These are phyloP conservation scores for Cubamyces lactineus DNA, from an alignment of 768 basidiomycete genomes.

Conservation along the genomic window DNA sequence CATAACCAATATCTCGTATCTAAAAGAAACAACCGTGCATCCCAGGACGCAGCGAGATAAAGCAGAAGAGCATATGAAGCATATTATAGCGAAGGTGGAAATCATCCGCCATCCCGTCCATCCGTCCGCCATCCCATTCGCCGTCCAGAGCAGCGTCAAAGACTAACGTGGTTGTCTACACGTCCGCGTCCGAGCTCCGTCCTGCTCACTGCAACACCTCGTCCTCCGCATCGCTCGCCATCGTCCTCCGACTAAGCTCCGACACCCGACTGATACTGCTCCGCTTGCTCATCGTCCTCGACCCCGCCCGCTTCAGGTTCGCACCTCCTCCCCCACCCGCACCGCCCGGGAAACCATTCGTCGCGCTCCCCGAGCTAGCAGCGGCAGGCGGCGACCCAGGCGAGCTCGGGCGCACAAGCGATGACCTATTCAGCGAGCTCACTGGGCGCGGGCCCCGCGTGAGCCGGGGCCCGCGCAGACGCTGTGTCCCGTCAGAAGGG, in stretches of 20 bases:
- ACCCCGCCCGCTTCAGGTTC: slow-evolving; percentile 25
- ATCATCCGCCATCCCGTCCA: background rate
- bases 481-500: slow-evolving; percentile 29
- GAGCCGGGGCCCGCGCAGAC: slow-evolving; percentile 51
- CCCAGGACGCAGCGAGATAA: slow-evolving; percentile 1
- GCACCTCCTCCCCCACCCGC: slow-evolving; percentile 9
- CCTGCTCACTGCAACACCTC: slow-evolving; percentile 51
- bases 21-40: background rate
- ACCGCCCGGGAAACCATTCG: background rate
- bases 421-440: slow-evolving; percentile 58
- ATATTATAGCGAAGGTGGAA: background rate
- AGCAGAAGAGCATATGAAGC: background rate
- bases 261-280: slow-evolving; percentile 38
- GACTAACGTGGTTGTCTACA: too few species aligned
- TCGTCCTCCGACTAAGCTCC: slow-evolving; percentile 66
- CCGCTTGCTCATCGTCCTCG: slow-evolving; percentile 32
- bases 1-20: too few species aligned
- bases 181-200: too few species aligned
- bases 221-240: slow-evolving; percentile 86
- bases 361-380: slow-evolving; percentile 12
- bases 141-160: too few species aligned
- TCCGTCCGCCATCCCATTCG: background rate
- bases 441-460: slow-evolving; percentile 55
- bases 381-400: slow-evolving; percentile 21
- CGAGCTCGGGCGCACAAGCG: slow-evolving; percentile 28